Conservation (phyloP, 805 yeast genomes). For the Torulaspora indica region DNA sequence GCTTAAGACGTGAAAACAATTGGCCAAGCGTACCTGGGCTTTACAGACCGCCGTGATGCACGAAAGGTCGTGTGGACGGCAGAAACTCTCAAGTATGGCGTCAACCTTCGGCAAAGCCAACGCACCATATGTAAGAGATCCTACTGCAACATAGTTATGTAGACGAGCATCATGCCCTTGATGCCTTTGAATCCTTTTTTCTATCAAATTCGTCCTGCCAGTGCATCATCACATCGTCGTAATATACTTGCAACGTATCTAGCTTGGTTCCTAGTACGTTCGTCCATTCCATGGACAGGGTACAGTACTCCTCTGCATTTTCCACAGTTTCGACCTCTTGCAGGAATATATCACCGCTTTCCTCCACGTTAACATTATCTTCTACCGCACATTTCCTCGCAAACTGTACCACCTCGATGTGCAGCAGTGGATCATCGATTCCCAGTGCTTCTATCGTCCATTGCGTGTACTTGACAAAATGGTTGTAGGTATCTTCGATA, state of each 20-base stretch:
- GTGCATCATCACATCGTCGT: conserved; percentile 15
- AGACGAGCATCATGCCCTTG: too few relatives aligned
- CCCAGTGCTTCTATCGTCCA: conserved; percentile 35
- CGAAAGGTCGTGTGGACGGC: too few relatives aligned
- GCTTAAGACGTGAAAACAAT: too few relatives aligned
- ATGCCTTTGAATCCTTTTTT: conserved; percentile 9
- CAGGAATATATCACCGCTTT: conserved; percentile 32
- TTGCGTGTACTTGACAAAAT: conserved; percentile 35
- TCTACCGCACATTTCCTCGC: conserved; percentile 33
- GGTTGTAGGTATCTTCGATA: conserved; percentile 32
- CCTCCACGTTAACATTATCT: conserved; percentile 27
- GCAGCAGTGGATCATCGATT: conserved; percentile 16
- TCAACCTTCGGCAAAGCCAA: too few relatives aligned
- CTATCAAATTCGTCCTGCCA: conserved; percentile 30
- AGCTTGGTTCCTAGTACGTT: conserved; percentile 20
- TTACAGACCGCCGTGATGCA: too few relatives aligned
- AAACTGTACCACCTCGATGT: conserved; percentile 32
- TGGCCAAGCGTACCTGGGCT: too few relatives aligned
- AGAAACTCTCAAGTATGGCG: too few relatives aligned
- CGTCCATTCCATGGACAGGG: conserved; percentile 28
- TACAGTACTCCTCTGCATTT: conserved; percentile 23
- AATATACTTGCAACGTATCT: conserved; percentile 16
- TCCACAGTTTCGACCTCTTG: conserved; percentile 32
- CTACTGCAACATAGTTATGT: too few relatives aligned
- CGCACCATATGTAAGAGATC: too few relatives aligned